A percentile compares a stretch with the other conserved stretches of the same genome.
Conservation (phyloP, 768 basidiomycete genomes). For the Phlebiopsis flavidoalba region DNA sequence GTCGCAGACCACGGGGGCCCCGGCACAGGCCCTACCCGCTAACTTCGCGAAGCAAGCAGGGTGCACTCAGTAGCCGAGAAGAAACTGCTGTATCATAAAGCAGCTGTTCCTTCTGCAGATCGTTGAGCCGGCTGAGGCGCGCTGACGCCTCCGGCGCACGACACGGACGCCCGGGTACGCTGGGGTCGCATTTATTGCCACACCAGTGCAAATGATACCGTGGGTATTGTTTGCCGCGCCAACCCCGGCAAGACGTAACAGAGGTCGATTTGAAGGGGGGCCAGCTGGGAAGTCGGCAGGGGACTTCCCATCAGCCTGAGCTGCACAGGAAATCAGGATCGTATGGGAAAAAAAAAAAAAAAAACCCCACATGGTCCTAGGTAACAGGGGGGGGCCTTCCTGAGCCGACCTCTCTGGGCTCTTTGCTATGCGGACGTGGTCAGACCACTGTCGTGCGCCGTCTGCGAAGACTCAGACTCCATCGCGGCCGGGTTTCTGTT, state of each 20-base stretch:
- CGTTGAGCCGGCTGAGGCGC: slow-evolving; percentile 21
- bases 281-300: slow-evolving; percentile 19
- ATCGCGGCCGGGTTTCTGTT: background rate
- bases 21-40: background rate
- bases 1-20: background rate
- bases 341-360: too few species aligned
- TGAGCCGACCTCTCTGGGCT: slow-evolving; percentile 2
- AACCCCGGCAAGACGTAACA: slow-evolving; percentile 19
- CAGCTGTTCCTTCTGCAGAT: slow-evolving; percentile 24
- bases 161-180: background rate
- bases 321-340: slow-evolving; percentile 7
- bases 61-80: background rate
- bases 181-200: slow-evolving; percentile 12
- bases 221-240: slow-evolving; percentile 17
- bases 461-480: background rate
- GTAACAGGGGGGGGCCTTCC: slow-evolving; percentile 4
- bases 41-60: background rate
- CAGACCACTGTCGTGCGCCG: background rate
- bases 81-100: slow-evolving; percentile 10
- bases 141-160: slow-evolving; percentile 17
- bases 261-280: slow-evolving; percentile 19
- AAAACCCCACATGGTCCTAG: background rate
- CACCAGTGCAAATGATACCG: slow-evolving; percentile 22
- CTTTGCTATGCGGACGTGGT: slow-evolving; percentile 1
- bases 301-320: slow-evolving; percentile 21